Percentiles rank a stretch among this genome's conserved stretches.
Conservation (phyloP, 306 rosid genomes). For the Pyrus pyrifolia region DNA sequence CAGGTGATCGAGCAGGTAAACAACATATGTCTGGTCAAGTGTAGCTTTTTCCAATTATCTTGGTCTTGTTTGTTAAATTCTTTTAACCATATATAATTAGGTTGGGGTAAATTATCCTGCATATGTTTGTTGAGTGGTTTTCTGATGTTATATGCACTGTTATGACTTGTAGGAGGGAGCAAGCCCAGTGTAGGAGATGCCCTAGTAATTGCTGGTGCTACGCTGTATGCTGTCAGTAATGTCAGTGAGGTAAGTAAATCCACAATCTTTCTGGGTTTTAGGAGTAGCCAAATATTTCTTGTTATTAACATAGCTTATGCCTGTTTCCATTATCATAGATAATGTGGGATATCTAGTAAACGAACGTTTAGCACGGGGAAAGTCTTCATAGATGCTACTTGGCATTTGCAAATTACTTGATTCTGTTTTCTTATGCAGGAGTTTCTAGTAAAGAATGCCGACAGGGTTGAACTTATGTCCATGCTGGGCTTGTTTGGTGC, state of each 20-base stretch:
- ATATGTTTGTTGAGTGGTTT: not conserved
- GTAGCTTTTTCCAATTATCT: not conserved
- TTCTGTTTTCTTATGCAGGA: slow-evolving; percentile 48
- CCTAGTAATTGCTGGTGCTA: slow-evolving; percentile 74
- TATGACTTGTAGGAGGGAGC: slow-evolving; percentile 62
- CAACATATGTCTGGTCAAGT: not conserved
- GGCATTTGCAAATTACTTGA: not conserved
- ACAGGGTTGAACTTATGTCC: slow-evolving; percentile 84
- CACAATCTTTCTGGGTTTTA: not conserved
- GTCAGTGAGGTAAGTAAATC: slow-evolving; percentile 64
- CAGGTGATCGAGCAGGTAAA: slow-evolving; percentile 77
- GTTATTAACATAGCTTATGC: not conserved
- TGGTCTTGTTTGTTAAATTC: not conserved
- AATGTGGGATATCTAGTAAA: not conserved
- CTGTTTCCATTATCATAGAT: not conserved
- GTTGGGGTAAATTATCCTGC: not conserved
- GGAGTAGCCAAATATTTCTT: not conserved
- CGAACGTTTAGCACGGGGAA: not conserved
- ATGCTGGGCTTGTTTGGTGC: slow-evolving; percentile 77
- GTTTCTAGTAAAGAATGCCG: slow-evolving; percentile 78
- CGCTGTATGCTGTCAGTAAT: slow-evolving; percentile 75
- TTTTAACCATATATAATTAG: not conserved
- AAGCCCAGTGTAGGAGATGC: slow-evolving; percentile 63
- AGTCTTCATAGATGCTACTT: not conserved
- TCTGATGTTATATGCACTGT: slow-evolving; percentile 21